These are phyloP conservation scores for Syncephalastrum sp. DNA, from an alignment of 371 early-diverging fungal genomes.

Conservation along the genomic window DNA sequence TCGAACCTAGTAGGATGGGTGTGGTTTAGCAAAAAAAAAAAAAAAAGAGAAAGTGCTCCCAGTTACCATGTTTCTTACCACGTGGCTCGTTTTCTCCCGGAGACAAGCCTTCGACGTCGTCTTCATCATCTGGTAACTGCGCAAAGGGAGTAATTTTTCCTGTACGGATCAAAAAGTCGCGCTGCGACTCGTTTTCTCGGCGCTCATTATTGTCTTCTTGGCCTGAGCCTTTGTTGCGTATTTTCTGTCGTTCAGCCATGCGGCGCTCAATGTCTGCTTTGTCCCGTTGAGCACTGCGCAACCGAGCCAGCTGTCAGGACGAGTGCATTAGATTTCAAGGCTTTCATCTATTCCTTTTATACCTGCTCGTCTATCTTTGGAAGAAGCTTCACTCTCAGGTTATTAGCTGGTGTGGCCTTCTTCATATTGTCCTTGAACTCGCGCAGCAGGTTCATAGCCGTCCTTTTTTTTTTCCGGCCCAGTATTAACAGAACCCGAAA, in stretches of 20 bases:
- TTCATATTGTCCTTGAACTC: constrained; percentile 20
- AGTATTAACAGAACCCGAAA: no score
- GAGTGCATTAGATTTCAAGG: no score
- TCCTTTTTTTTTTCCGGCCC: no score
- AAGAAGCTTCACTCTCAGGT: constrained; percentile 17
- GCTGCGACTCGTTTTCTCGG: constrained; percentile 49
- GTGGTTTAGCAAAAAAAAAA: not conserved
- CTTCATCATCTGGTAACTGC: constrained; percentile 32
- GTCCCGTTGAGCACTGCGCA: constrained; percentile 40
- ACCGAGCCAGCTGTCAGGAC: constrained; percentile 24
- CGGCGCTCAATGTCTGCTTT: constrained; percentile 49
- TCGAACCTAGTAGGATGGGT: no score
- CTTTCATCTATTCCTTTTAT: not conserved
- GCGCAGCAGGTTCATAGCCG: no score
- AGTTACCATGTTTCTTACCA: not conserved
- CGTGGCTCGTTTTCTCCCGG: not conserved
- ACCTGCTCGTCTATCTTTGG: constrained; percentile 36
- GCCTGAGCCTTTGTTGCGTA: constrained; percentile 11
- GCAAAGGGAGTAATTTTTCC: constrained; percentile 83
- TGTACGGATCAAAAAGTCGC: constrained; percentile 68
- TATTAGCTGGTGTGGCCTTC: constrained; percentile 3
- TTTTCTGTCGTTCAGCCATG: constrained; percentile 28
- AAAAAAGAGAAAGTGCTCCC: not conserved
- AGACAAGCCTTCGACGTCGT: not conserved
- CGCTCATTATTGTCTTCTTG: constrained; percentile 17